Conservation (phyloP, 108 stramenopile species). For the Stephanodiscus minutulus region DNA sequence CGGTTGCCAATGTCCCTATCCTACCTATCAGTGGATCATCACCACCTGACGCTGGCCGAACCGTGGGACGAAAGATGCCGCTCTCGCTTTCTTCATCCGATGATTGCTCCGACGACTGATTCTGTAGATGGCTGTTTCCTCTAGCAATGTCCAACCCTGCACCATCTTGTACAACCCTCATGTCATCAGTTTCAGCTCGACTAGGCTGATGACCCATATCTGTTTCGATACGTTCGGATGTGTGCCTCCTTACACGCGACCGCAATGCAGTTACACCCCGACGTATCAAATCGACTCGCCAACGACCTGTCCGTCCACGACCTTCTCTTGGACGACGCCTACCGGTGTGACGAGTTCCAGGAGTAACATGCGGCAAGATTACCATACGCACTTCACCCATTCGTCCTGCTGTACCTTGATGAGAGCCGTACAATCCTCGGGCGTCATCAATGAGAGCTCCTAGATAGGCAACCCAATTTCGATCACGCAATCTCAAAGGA, state of each 20-base stretch:
- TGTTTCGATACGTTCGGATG: neutral
- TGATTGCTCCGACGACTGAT: conserved; percentile 11
- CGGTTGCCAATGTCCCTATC: conserved; percentile 75
- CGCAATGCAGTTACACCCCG: conserved; percentile 29
- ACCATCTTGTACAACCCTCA: neutral
- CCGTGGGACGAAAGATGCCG: conserved; percentile 28
- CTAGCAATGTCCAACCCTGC: neutral
- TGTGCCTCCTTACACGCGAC: conserved; percentile 16
- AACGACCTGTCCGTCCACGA: conserved; percentile 35
- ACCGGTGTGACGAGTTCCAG: conserved; percentile 24
- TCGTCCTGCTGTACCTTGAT: conserved; percentile 35
- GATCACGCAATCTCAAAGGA: conserved; percentile 63
- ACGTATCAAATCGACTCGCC: conserved; percentile 43
- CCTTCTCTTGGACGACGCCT: conserved; percentile 22
- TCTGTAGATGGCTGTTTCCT: neutral
- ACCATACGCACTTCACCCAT: conserved; percentile 47
- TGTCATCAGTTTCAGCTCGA: conserved; percentile 2
- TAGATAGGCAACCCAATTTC: conserved; percentile 63
- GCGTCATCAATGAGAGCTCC: conserved; percentile 62
- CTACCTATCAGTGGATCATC: conserved; percentile 60
- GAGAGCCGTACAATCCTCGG: conserved; percentile 45
- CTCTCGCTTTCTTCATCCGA: conserved; percentile 20
- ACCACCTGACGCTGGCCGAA: neutral
- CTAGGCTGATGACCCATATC: neutral
- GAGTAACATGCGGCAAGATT: conserved; percentile 31